Conservation (phyloP, 2,329 filamentous ascomycete genomes). For the Camillea tinctor region DNA sequence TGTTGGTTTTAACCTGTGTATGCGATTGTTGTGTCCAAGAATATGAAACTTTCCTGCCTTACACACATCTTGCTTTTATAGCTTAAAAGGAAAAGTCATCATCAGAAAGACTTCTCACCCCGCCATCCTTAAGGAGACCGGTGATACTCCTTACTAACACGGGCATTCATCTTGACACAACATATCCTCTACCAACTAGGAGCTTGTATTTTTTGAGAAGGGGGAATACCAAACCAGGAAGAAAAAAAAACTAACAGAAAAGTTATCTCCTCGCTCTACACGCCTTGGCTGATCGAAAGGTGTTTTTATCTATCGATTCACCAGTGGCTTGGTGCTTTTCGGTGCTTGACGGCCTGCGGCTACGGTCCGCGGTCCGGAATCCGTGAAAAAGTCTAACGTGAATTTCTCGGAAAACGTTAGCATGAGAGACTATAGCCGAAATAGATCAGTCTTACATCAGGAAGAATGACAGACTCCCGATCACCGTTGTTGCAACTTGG, state of each 20-base stretch:
- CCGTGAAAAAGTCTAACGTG: not conserved
- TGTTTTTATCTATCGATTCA: not conserved
- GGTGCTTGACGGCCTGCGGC: not conserved
- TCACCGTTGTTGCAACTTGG: slow-evolving; percentile 6
- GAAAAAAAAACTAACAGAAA: no score
- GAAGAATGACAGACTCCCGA: slow-evolving; percentile 14
- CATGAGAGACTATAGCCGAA: not conserved
- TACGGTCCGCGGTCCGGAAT: not conserved
- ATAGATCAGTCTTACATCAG: slow-evolving; percentile 1
- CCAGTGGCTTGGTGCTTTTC: not conserved
- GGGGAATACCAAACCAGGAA: no score
- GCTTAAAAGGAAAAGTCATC: not conserved
- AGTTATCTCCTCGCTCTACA: not conserved
- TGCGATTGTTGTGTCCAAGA: not conserved
- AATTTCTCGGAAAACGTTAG: not conserved
- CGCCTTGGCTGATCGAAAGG: not conserved
- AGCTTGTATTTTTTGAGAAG: not conserved
- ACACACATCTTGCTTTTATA: not conserved
- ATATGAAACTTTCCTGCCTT: not conserved
- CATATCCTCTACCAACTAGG: not conserved
- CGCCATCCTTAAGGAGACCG: not conserved
- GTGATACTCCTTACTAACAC: not conserved
- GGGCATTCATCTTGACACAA: not conserved
- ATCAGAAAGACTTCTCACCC: not conserved
- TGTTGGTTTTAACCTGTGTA: not conserved